Percentiles rank a stretch among this genome's conserved stretches.
These are phyloP conservation scores for Lasiodiplodia hormozganensis DNA, from an alignment of 2,329 filamentous ascomycete species.

Conservation along the genomic window DNA sequence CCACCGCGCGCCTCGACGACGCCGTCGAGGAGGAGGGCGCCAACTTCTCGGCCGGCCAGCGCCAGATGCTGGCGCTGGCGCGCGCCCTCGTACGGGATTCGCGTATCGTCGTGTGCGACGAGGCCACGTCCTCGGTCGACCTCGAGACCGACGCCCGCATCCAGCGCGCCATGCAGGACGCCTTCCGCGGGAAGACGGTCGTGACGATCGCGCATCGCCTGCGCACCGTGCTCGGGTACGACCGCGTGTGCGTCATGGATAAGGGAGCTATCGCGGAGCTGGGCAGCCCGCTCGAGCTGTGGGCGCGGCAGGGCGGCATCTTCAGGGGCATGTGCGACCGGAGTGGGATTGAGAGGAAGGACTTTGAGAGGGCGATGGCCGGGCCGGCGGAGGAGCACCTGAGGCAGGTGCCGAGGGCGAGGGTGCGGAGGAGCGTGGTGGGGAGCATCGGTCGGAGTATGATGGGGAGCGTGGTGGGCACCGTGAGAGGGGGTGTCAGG, in stretches of 20 bases:
- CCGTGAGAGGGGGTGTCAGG: too few species aligned
- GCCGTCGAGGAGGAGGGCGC: constrained; percentile 91
- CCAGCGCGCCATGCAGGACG: constrained; percentile 83
- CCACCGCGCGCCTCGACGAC: constrained; percentile 77
- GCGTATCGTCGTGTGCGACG: constrained; percentile 95
- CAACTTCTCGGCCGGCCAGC: constrained; percentile 94
- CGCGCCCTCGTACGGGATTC: constrained; percentile 86
- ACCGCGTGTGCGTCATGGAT: constrained; percentile 97
- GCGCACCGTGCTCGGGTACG: constrained; percentile 91
- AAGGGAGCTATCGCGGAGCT: constrained; percentile 85
- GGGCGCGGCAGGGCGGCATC: constrained; percentile 71
- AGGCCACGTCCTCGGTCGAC: constrained; percentile 91
- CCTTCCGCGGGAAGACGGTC: constrained; percentile 85
- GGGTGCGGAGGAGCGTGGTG: not conserved
- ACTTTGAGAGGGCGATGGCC: constrained; percentile 35
- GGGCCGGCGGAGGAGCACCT: not conserved
- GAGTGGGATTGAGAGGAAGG: constrained; percentile 71
- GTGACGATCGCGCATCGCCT: constrained; percentile 92
- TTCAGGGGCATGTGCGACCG: constrained; percentile 91
- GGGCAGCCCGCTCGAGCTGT: constrained; percentile 76
- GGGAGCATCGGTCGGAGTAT: too few species aligned
- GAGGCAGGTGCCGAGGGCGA: not conserved
- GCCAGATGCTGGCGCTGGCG: constrained; percentile 93
- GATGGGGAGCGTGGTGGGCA: too few species aligned
- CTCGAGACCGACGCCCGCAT: constrained; percentile 98